These are phyloP conservation scores for Hericium erinaceus DNA, from an alignment of 768 basidiomycete genomes.

Conservation along the genomic window DNA sequence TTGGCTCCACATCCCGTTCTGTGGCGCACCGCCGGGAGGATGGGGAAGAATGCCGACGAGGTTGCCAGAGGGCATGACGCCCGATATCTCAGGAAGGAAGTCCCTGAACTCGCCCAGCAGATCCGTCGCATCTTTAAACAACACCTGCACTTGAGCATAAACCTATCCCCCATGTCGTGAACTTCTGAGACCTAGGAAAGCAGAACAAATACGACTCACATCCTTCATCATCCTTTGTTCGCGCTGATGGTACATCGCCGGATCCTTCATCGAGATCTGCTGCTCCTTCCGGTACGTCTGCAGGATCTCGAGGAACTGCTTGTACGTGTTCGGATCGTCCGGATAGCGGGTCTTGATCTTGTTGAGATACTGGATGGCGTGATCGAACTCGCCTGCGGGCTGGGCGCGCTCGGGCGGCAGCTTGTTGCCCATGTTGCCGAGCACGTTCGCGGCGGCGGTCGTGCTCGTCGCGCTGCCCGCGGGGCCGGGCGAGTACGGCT, in stretches of 20 bases:
- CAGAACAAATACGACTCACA: slow-evolving; percentile 34
- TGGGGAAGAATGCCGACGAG: slow-evolving; percentile 44
- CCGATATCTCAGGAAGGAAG: slow-evolving; percentile 62
- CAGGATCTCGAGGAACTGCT: slow-evolving; percentile 81
- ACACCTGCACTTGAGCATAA: slow-evolving; percentile 66
- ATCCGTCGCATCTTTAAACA: slow-evolving; percentile 78
- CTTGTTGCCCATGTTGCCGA: slow-evolving; percentile 24
- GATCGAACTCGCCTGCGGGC: slow-evolving; percentile 68
- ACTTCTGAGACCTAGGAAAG: not conserved
- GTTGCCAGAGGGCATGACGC: slow-evolving; percentile 31
- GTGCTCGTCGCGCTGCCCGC: not conserved
- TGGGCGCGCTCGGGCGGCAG: slow-evolving; percentile 38
- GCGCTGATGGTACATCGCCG: slow-evolving; percentile 9
- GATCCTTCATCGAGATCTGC: slow-evolving; percentile 33
- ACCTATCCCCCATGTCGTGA: slow-evolving; percentile 42
- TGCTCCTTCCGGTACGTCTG: slow-evolving; percentile 81
- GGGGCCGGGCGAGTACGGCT: slow-evolving; percentile 3
- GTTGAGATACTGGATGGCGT: slow-evolving; percentile 96
- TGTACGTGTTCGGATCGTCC: slow-evolving; percentile 79
- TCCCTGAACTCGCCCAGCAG: slow-evolving; percentile 74
- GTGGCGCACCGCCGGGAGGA: slow-evolving; percentile 27
- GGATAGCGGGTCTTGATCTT: slow-evolving; percentile 92
- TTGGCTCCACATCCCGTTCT: slow-evolving; percentile 17
- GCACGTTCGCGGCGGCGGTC: slow-evolving; percentile 13
- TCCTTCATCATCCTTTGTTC: slow-evolving; percentile 57